A percentile compares a stretch with the other conserved stretches of the same genome.
These are phyloP conservation scores for Pulveroboletus sp. DNA, from an alignment of 1,284 basidiomycete genomes.

Conservation along the genomic window DNA sequence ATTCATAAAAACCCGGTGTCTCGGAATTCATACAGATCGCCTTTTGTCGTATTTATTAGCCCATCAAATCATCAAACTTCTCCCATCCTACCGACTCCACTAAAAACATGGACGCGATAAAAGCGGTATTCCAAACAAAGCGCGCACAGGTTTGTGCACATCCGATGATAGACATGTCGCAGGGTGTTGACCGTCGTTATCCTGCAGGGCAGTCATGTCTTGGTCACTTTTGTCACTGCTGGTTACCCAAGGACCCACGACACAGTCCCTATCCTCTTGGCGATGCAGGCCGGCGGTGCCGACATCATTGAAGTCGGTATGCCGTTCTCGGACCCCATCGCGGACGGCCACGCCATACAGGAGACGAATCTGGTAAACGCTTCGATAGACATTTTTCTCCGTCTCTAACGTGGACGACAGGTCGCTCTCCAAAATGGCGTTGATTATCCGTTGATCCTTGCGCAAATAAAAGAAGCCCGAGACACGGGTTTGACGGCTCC, in stretches of 20 bases:
- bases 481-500: neutral
- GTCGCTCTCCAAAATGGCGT: conserved; percentile 1
- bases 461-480: conserved; percentile 1
- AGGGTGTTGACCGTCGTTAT: neutral
- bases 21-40: neutral
- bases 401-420: neutral
- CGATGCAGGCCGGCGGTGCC: neutral
- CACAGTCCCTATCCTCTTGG: neutral
- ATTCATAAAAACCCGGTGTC: neutral
- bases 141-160: neutral
- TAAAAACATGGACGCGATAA: neutral
- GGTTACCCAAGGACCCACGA: neutral
- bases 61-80: neutral
- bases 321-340: neutral
- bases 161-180: neutral
- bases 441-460: neutral
- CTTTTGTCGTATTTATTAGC: neutral
- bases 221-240: neutral
- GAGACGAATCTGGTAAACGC: neutral
- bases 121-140: neutral
- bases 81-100: neutral
- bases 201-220: neutral
- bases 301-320: neutral
- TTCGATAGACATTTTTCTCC: neutral
- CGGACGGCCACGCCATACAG: neutral